Percentiles rank a stretch among this genome's conserved stretches.
phyloP scores from a whole-genome alignment of 257 asterid genomes.

The Capsicum pubescens region DNA sequence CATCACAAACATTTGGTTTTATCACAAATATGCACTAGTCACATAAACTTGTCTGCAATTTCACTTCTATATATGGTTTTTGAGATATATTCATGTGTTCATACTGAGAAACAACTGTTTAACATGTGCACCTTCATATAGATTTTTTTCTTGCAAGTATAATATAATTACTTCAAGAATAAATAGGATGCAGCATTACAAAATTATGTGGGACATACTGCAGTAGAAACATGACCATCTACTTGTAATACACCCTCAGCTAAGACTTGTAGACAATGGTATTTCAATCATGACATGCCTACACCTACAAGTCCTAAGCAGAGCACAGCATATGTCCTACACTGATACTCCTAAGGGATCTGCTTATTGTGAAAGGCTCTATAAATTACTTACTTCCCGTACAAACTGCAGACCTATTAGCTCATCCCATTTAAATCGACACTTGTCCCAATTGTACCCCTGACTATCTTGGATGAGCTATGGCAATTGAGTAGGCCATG shows the following conservation, averaged over 20 bases:
- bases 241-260: background rate
- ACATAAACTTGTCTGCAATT: background rate
- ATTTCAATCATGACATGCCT: slow-evolving; percentile 1
- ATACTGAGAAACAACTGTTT: background rate
- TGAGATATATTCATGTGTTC: background rate
- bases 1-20: slow-evolving; percentile 9
- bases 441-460: background rate
- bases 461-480: slow-evolving; percentile 16
- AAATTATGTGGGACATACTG: slow-evolving; percentile 4
- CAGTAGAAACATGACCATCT: background rate
- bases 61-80: background rate
- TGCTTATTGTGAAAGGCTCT: background rate
- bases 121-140: slow-evolving; percentile 8
- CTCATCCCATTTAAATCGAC: background rate
- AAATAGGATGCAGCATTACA: background rate
- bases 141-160: background rate
- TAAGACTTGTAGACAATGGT: background rate
- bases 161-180: background rate
- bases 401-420: slow-evolving; percentile 23
- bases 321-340: background rate
- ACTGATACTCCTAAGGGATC: background rate
- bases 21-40: slow-evolving; percentile 8
- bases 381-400: background rate
- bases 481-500: background rate
- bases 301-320: slow-evolving; percentile 16